Evolutionary conservation across 2,329 filamentous ascomycete genomes (phyloP), one percentile per base, ranked within the genome.

Genomic region (Amphichorda felina): DNA sequence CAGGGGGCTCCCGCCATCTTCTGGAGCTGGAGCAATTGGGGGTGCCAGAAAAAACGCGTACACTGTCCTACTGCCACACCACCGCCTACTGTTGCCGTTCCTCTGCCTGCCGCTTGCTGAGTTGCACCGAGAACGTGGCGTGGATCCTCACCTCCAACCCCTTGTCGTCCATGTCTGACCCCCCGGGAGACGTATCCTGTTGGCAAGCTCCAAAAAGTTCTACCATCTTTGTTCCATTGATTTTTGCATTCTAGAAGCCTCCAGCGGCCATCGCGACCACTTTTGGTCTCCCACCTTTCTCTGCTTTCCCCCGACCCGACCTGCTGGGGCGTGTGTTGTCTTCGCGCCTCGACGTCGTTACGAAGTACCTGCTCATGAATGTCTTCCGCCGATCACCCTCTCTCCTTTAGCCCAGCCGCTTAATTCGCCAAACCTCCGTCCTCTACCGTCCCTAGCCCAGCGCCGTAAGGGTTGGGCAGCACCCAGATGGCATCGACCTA

Each of bases 401-500:
- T 34, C 21, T 39, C 32, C 33, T 35, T 28, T 35, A 35, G 33
- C 36, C 28, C 31, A 35, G 15, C 21, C 36, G 32, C 30, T 38
- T 44, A 44, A 41, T 45, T 37, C 41, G 41, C 40, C 40, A 32
- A 41, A 38, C 35, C 29, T 11, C 38, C 40, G 47, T 18, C 17
- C 8, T 33, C 10, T 34, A 19, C 31, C 38, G 22, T 34, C 18
- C 33, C 15, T 18, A n/a, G 24, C 33, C 27, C 29, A 36, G 10
- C 27, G 16, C 28, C 29, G 27, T 19, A 18, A 31, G 33, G n/a
- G 35, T 36, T 28, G 35, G 30, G 30, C 30, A 37, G 13, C 35
- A 21, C 39, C 57, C 59, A 56, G 62, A 94, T 94, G 88, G 85
- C 86, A 68, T 83, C 93, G 63, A 85, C 76, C 57, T 96, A 93